Evolutionary conservation across 1,139 yeast genomes (phyloP).

Genomic region (Pneumocystis wakefieldiae): DNA sequence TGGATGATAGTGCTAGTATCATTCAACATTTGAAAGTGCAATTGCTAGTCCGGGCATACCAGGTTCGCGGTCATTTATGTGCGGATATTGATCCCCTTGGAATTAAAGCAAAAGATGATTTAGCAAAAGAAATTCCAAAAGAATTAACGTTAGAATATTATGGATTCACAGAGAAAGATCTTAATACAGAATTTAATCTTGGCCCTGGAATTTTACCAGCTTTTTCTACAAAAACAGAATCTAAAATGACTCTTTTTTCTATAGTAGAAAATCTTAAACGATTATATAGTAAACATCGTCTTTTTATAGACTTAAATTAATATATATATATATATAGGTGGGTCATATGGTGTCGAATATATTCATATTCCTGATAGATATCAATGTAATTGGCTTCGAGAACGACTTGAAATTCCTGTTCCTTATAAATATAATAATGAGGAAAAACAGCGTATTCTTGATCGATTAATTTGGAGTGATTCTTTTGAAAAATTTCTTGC

Average conservation of each 20-base stretch:
- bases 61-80: conserved; percentile 93
- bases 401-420: conserved; percentile 80
- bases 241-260: conserved; percentile 54
- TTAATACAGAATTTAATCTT: conserved; percentile 67
- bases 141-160: conserved; percentile 86
- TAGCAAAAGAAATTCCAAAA: conserved; percentile 34
- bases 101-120: conserved; percentile 59
- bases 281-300: conserved; percentile 44
- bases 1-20: conserved; percentile 36
- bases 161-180: conserved; percentile 75
- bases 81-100: conserved; percentile 92
- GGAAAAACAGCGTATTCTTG: conserved; percentile 90
- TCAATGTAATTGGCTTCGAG: conserved; percentile 97
- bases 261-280: conserved; percentile 64
- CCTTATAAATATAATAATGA: conserved; percentile 76
- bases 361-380: conserved; percentile 92
- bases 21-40: conserved; percentile 88
- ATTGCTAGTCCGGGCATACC: conserved; percentile 92
- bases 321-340: conserved; percentile 17
- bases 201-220: conserved; percentile 98
- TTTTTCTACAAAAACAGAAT: conserved; percentile 49
- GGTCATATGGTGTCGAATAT: conserved; percentile 83
- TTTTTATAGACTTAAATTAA: background rate
- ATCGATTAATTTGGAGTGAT: conserved; percentile 92
- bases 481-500: conserved; percentile 84